Evolutionary conservation across 78 protist species (phyloP).

Genomic region (Emiliania huxleyi): DNA sequence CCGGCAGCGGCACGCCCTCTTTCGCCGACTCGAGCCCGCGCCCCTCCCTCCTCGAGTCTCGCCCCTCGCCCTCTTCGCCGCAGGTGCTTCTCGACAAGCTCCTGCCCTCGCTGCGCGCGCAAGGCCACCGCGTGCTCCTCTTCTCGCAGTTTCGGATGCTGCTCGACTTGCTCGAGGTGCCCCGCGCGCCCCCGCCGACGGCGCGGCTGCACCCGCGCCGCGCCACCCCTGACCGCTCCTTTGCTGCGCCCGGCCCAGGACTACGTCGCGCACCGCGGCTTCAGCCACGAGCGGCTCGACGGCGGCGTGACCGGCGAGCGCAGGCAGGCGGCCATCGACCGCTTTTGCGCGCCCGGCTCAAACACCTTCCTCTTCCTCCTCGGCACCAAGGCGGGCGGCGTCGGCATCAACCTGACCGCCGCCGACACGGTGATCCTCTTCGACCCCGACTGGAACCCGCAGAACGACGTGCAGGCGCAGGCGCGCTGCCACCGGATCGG

Average conservation of each 20-base stretch:
- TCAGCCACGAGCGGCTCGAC: slow-evolving; percentile 83
- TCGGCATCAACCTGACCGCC: slow-evolving; percentile 94
- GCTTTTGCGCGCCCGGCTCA: slow-evolving; percentile 71
- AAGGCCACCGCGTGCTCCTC: slow-evolving; percentile 89
- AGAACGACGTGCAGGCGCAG: slow-evolving; percentile 45
- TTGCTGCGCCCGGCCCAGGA: too few relatives aligned
- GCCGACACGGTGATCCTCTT: slow-evolving; percentile 96
- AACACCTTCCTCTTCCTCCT: slow-evolving; percentile 69
- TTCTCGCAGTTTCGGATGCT: slow-evolving; percentile 84
- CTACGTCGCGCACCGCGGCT: slow-evolving; percentile 70
- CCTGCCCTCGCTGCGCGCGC: slow-evolving; percentile 64
- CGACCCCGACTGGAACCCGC: slow-evolving; percentile 98
- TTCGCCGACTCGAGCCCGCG: too few relatives aligned
- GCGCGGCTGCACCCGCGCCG: too few relatives aligned
- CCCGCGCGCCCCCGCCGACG: too few relatives aligned
- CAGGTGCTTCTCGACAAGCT: slow-evolving; percentile 87
- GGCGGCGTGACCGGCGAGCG: slow-evolving; percentile 73
- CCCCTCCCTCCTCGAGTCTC: too few relatives aligned
- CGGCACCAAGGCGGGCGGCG: slow-evolving; percentile 96
- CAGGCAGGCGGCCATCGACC: slow-evolving; percentile 86
- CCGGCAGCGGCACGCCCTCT: too few relatives aligned
- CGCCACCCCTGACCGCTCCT: too few relatives aligned
- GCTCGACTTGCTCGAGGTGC: slow-evolving; percentile 87
- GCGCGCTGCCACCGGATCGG: slow-evolving; percentile 84
- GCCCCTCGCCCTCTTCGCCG: too few relatives aligned